A percentile compares a stretch with the other conserved stretches of the same genome.
These are phyloP conservation scores for Spinellus fusiger DNA, from an alignment of 192 early-diverging fungal species.

Conservation along the genomic window DNA sequence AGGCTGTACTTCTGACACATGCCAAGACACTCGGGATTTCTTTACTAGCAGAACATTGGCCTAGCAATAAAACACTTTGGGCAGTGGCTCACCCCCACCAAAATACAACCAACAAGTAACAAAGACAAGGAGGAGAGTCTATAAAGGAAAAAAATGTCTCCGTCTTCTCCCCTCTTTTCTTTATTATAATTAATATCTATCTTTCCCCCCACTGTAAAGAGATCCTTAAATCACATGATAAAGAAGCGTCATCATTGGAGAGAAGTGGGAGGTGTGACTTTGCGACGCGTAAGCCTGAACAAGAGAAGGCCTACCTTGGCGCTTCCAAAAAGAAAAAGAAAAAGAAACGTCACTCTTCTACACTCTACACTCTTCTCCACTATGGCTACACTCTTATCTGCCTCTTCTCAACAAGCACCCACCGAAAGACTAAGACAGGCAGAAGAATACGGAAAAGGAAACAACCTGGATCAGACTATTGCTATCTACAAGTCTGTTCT, in stretches of 20 bases:
- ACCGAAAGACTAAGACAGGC: conserved; percentile 37
- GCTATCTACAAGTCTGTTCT: conserved; percentile 57
- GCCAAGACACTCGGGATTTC: conserved; percentile 54
- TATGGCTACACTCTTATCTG: too few species aligned
- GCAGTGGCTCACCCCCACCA: neutral
- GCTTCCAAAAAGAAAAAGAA: too few species aligned
- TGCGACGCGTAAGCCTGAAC: neutral
- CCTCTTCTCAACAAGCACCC: too few species aligned
- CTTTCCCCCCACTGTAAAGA: too few species aligned
- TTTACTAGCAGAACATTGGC: conserved; percentile 31
- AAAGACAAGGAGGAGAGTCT: too few species aligned
- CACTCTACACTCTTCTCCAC: too few species aligned
- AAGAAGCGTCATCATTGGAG: neutral
- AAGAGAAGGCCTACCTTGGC: too few species aligned
- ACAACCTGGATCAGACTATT: conserved; percentile 56
- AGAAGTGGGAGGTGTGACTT: neutral
- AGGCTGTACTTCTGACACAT: conserved; percentile 63
- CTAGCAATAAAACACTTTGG: neutral
- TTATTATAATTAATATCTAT: too few species aligned
- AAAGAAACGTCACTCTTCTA: too few species aligned
- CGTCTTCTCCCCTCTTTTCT: too few species aligned
- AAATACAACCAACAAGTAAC: too few species aligned
- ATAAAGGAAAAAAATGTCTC: too few species aligned
- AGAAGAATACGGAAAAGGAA: conserved; percentile 52
- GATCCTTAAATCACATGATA: neutral